These are phyloP conservation scores for Leishmania arabica DNA, from an alignment of 208 protist genomes.

Conservation along the genomic window DNA sequence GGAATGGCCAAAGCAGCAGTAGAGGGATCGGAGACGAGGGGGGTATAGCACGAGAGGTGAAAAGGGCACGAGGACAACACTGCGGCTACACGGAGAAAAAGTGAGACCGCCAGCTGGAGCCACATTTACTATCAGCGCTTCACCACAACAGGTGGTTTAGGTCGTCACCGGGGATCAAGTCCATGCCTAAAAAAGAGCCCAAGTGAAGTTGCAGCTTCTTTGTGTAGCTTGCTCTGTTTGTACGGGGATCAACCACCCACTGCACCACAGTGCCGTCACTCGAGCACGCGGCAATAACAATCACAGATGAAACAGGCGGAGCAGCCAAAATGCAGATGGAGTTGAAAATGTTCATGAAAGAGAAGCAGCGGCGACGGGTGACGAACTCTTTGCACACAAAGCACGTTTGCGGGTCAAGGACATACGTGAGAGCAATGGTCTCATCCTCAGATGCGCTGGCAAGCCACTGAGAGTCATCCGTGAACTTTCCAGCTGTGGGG, in stretches of 20 bases:
- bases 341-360: constrained; percentile 87
- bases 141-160: constrained; percentile 21
- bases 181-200: constrained; percentile 72
- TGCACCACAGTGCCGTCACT: constrained; percentile 79
- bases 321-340: constrained; percentile 70
- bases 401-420: constrained; percentile 42
- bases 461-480: constrained; percentile 75
- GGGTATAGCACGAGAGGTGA: constrained; percentile 1
- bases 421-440: constrained; percentile 61
- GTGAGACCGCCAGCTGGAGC: not conserved
- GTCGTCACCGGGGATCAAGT: constrained; percentile 37
- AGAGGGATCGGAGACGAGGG: not conserved
- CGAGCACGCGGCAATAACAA: constrained; percentile 76
- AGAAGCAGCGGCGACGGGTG: constrained; percentile 70
- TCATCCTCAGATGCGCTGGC: constrained; percentile 82
- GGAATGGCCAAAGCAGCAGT: not conserved
- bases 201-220: constrained; percentile 82
- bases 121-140: not conserved
- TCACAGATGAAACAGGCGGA: constrained; percentile 65
- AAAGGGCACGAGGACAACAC: not conserved
- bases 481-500: constrained; percentile 69
- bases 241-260: constrained; percentile 77
- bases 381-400: constrained; percentile 69
- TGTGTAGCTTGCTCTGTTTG: constrained; percentile 49
- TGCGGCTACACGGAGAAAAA: not conserved